A percentile compares a stretch with the other conserved stretches of the same genome.
Conservation (phyloP, 1,284 basidiomycete genomes). For the Cutaneotrichosporon cavernicola region DNA sequence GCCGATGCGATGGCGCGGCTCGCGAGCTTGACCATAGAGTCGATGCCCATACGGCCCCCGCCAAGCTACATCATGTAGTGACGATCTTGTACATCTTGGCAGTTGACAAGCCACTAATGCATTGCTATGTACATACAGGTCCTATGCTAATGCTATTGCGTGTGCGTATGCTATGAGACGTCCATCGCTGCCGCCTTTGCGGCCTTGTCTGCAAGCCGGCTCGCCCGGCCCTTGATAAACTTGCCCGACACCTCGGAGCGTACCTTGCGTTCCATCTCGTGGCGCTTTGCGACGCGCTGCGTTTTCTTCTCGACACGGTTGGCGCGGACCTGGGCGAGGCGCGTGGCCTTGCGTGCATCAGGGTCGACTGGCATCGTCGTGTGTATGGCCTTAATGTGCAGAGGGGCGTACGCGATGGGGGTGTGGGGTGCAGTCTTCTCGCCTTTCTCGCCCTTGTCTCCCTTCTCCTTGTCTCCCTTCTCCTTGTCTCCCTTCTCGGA, state of each 20-base stretch:
- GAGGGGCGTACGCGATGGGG: constrained; percentile 58
- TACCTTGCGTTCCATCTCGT: constrained; percentile 17
- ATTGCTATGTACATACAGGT: constrained; percentile 7
- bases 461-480: background rate
- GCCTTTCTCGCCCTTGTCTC: background rate
- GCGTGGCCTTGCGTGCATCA: constrained; percentile 65
- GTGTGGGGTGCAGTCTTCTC: constrained; percentile 14
- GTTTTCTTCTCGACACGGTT: constrained; percentile 57
- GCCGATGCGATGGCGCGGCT: background rate
- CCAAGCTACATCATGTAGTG: constrained; percentile 9
- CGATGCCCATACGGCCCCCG: background rate
- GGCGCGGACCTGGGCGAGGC: constrained; percentile 60
- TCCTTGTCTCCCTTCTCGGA: background rate
- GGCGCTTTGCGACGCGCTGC: constrained; percentile 45
- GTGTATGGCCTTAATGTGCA: constrained; percentile 80
- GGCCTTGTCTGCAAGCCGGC: constrained; percentile 14
- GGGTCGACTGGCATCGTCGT: constrained; percentile 78
- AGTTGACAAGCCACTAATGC: background rate
- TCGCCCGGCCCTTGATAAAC: constrained; percentile 6
- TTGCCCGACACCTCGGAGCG: constrained; percentile 9
- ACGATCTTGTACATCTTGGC: background rate
- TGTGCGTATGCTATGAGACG: background rate
- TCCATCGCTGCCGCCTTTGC: background rate
- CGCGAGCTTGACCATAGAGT: background rate
- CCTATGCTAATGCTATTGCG: background rate